Evolutionary conservation across 2,329 filamentous ascomycete species (phyloP), one percentile per base, ranked within the genome.

Genomic region (Xylaria sp.): DNA sequence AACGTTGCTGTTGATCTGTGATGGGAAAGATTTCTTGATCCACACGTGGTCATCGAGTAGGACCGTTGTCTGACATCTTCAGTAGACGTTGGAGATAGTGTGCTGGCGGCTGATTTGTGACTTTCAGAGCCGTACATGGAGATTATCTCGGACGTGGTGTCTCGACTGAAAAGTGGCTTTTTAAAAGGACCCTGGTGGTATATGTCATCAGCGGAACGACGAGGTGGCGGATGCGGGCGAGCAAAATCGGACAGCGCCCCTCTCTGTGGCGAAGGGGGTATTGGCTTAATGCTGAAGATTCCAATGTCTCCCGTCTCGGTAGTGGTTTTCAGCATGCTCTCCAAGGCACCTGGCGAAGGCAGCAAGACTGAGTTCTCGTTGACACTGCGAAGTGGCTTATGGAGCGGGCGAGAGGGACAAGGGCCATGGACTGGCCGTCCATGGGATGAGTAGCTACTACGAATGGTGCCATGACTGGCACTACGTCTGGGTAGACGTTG

Each of bases 231-330:
- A 41, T 66, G 59, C 39, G 62, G 57, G 34, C 67, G 60, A 16
- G 58, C 61, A 9, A 55, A 58, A 7, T 75, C 71, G 37, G 61
- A 68, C 29, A 72, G 56, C 19, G 64, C 65, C 18, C 66, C 61
- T 50, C 68, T 62, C 18, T 54, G 67, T 9, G 68, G 67, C 5
- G 70, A 69, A 11, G 73, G 70, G 8, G 66, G 68, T 16, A 72
- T 51, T 7, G 78, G 73, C 43, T 73, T 76, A 60, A 84, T 82
- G 47, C 80, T 83, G 66, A 86, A 86, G 45, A 81, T 70, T 4
- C 83, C 83, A 60, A 85, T 84, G 60, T 87, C 83, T n/a, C 84
- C 84, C 7, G 83, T 85, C 64, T 87, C 85, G 1, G 84, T 87
- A 1, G 82, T 86, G 2, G 80, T 87, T 71, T 82, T 87, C 54